Conservation (phyloP, 106 monocot genomes). For the Phalaenopsis aphrodite region DNA sequence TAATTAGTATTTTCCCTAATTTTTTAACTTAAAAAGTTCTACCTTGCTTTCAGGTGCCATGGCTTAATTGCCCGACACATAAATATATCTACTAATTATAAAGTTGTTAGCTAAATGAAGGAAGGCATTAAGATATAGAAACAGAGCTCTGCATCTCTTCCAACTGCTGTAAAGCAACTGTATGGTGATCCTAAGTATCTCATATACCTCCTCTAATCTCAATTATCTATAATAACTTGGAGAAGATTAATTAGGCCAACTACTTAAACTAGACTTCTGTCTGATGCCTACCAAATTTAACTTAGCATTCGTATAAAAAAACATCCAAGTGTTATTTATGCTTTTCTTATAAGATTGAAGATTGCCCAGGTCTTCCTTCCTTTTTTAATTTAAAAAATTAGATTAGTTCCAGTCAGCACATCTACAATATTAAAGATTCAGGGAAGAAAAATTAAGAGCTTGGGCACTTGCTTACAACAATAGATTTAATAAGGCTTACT, state of each 20-base stretch:
- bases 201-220: not conserved
- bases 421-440: too few relatives aligned
- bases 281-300: not conserved
- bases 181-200: not conserved
- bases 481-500: too few relatives aligned
- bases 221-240: not conserved
- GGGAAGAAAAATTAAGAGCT: not conserved
- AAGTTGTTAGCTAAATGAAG: not conserved
- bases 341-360: not conserved
- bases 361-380: not conserved
- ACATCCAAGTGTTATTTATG: not conserved
- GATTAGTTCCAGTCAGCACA: not conserved
- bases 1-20: too few relatives aligned
- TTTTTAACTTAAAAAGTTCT: too few relatives aligned
- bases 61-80: not conserved
- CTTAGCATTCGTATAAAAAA: not conserved
- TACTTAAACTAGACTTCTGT: not conserved
- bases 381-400: not conserved
- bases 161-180: not conserved
- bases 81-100: not conserved
- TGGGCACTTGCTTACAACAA: too few relatives aligned
- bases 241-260: constrained; percentile 2
- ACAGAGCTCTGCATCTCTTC: not conserved
- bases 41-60: not conserved
- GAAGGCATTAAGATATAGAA: not conserved